Conservation (phyloP, 225 moss, liverwort and hornwort species). For the Antitrichia curtipendula region DNA sequence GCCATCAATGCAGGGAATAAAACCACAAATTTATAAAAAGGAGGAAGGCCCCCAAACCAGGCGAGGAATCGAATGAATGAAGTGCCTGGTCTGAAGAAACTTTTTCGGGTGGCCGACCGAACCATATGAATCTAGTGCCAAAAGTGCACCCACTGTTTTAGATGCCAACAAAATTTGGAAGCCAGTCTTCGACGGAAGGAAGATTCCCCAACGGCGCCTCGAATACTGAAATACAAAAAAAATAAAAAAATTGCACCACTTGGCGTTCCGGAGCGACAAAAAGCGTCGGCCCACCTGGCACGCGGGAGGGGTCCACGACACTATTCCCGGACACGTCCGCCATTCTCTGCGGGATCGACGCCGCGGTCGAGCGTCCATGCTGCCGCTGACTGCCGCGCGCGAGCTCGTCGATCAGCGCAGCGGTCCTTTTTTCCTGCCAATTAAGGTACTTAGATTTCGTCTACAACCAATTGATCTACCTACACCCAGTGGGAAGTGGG, state of each 20-base stretch:
- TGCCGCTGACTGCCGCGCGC: not conserved
- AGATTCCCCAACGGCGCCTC: not conserved
- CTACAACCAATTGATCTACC: not conserved
- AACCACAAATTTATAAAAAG: not conserved
- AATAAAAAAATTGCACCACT: not conserved
- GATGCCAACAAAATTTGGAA: not conserved
- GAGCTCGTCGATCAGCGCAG: not conserved
- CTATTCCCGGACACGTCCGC: not conserved
- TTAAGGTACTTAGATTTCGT: not conserved
- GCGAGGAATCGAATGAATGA: not conserved
- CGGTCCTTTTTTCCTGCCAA: not conserved
- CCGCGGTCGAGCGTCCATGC: not conserved
- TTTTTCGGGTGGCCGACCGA: constrained; percentile 16
- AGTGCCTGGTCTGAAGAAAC: not conserved
- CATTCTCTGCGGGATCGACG: not conserved
- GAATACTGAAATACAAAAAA: not conserved
- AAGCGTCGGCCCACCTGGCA: not conserved
- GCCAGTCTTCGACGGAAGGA: no score
- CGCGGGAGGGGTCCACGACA: not conserved
- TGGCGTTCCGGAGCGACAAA: not conserved
- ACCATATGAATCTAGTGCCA: not conserved
- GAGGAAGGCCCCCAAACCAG: not conserved
- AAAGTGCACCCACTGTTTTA: not conserved
- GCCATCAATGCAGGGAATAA: not conserved
- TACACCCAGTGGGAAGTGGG: no score